Conservation (phyloP, 1,284 basidiomycete genomes). For the Sanghuangporus weigelae region DNA sequence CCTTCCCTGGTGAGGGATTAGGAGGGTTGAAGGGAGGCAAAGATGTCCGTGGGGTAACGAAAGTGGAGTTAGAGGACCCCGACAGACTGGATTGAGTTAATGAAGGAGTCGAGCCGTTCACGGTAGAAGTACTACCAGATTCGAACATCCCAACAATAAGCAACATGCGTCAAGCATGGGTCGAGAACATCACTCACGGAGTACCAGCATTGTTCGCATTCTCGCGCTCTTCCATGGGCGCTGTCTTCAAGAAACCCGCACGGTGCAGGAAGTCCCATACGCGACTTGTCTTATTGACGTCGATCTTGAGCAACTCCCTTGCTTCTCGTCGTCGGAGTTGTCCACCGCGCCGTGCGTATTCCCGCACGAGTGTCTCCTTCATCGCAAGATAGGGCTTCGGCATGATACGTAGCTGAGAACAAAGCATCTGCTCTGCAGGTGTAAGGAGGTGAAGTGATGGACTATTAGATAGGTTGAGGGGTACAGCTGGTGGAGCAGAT, state of each 20-base stretch:
- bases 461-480: slow-evolving; percentile 83
- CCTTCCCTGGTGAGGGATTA: neutral
- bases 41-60: slow-evolving; percentile 9
- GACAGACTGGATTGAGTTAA: slow-evolving; percentile 1
- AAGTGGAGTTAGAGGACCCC: neutral
- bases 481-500: slow-evolving; percentile 43
- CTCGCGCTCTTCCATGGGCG: slow-evolving; percentile 31
- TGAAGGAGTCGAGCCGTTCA: slow-evolving; percentile 10
- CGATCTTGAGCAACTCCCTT: slow-evolving; percentile 84
- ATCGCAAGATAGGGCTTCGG: slow-evolving; percentile 91
- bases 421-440: slow-evolving; percentile 81
- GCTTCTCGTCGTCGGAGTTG: slow-evolving; percentile 82
- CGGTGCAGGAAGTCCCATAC: slow-evolving; percentile 89
- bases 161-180: neutral
- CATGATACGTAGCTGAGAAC: slow-evolving; percentile 81
- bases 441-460: slow-evolving; percentile 85
- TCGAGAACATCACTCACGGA: slow-evolving; percentile 5
- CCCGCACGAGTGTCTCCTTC: slow-evolving; percentile 87
- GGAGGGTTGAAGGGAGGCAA: slow-evolving; percentile 1
- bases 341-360: slow-evolving; percentile 86
- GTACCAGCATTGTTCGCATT: slow-evolving; percentile 7
- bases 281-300: slow-evolving; percentile 85
- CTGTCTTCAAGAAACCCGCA: slow-evolving; percentile 63
- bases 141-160: neutral
- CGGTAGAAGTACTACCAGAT: slow-evolving; percentile 1